Base-by-base conservation (phyloP, 2,329 filamentous ascomycete genomes). In the Talaromyces marneffei region DNA sequence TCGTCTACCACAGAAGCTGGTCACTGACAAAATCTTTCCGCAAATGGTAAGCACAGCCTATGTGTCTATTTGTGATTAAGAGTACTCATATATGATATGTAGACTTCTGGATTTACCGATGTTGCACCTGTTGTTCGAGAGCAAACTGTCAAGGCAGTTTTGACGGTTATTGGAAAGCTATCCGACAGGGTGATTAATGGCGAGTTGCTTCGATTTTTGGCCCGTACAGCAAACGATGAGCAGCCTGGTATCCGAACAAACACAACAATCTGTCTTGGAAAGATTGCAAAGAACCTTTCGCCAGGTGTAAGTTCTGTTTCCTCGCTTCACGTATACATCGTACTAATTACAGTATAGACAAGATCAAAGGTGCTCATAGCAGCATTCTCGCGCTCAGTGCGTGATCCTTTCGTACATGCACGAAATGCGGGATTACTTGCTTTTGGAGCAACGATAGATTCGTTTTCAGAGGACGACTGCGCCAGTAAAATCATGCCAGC, bases 221-320 rank as follows among this genome's bases (percentile, higher is more conserved):
- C 94, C 46, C 97, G 96, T 74, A 97, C 93, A 1, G 92, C 94
- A 50, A 99, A 97, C 68, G 94, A 99, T 65, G 94, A 97, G 69
- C 93, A 99, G 70, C 92, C 94, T 0, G 94, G 94, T 0, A 99
- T 99, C 66, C 86, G 94, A 64, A 99, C 94, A 8, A 99, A 99
- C 73, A 99, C 94, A 0, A 99, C 94, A 1, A 99, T 99, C 60
- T 97, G 93, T 72, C 78, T 99, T 0, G 94, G 94, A 23, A 97
- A 97, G 71, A 97, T 99, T 67, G 92, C 94, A 14, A 92, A 91
- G 68, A 89, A 96, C 68, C 80, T 99, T 0, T 91, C 91, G 1
- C 80, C 84, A 1, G 79, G 78, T 66, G 82, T 84, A 74, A 59
- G 73, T 35, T 14, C 2, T n/a, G 29, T 52, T 12, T 52, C n/a